phyloP scores from a whole-genome alignment of 805 yeast species.

The Wickerhamiella dianesei region DNA sequence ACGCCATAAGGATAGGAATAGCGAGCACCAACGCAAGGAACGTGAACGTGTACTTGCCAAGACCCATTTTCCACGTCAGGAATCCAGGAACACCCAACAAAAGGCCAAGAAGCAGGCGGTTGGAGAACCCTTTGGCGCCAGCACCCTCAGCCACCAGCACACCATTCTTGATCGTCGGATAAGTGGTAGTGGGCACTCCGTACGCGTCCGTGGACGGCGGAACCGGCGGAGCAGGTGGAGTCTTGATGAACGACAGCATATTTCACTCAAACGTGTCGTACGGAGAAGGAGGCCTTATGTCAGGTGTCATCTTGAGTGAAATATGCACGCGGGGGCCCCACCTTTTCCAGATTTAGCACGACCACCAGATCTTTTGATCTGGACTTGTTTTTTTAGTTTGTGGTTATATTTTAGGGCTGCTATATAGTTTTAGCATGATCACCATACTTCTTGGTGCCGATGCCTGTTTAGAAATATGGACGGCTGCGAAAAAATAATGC shows the following conservation, averaged over 20 bases:
- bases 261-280: background rate
- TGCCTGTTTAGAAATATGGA: too few species aligned
- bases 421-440: too few species aligned
- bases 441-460: too few species aligned
- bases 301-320: background rate
- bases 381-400: too few species aligned
- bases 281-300: background rate
- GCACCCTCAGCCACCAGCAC: conserved; percentile 89
- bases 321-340: background rate
- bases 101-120: conserved; percentile 37
- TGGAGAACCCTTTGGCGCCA: conserved; percentile 63
- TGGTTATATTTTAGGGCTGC: too few species aligned
- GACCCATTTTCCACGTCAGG: conserved; percentile 50
- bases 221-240: conserved; percentile 40
- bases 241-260: conserved; percentile 39
- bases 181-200: conserved; percentile 33
- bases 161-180: conserved; percentile 70
- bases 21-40: conserved; percentile 42
- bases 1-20: conserved; percentile 64
- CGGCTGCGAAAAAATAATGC: too few species aligned
- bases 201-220: conserved; percentile 31
- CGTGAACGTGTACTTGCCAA: conserved; percentile 51
- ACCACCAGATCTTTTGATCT: background rate
- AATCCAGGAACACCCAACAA: conserved; percentile 48
- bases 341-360: background rate